Conservation (phyloP, 2,329 filamentous ascomycete genomes). For the Fusarium praegraminearum region DNA sequence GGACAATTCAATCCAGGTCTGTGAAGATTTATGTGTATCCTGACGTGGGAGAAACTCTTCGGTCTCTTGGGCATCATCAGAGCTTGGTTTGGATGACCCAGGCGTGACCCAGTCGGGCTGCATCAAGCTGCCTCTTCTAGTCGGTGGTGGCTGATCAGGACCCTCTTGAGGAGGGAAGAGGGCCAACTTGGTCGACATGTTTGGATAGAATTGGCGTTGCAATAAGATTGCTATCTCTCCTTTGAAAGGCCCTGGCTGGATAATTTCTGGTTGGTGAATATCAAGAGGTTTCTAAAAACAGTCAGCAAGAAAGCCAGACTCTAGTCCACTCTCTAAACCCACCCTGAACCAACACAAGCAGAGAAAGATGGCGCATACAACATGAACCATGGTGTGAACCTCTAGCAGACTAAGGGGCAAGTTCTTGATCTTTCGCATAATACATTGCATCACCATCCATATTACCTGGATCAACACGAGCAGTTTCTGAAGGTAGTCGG, state of each 20-base stretch:
- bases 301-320: rapidly evolving
- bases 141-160: background rate
- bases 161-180: slow-evolving; percentile 3
- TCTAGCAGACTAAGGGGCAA: slow-evolving; percentile 56
- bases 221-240: background rate
- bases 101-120: background rate
- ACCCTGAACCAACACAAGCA: slow-evolving; percentile 41
- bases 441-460: slow-evolving; percentile 55
- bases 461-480: slow-evolving; percentile 54
- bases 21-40: background rate
- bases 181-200: slow-evolving; percentile 3
- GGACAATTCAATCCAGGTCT: background rate
- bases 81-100: background rate
- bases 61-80: background rate
- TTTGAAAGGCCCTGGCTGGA: background rate
- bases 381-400: slow-evolving; percentile 45
- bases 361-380: slow-evolving; percentile 36
- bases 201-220: slow-evolving; percentile 5
- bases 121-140: slow-evolving; percentile 1
- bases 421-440: slow-evolving; percentile 48
- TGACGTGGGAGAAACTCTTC: slow-evolving; percentile 3
- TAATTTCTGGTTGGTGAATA: slow-evolving; percentile 3
- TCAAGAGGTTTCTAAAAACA: slow-evolving; percentile 34
- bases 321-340: background rate
- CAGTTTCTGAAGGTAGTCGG: slow-evolving; percentile 51